These are phyloP conservation scores for Coemansia sp. DNA, from an alignment of 192 early-diverging fungal species.

Conservation along the genomic window DNA sequence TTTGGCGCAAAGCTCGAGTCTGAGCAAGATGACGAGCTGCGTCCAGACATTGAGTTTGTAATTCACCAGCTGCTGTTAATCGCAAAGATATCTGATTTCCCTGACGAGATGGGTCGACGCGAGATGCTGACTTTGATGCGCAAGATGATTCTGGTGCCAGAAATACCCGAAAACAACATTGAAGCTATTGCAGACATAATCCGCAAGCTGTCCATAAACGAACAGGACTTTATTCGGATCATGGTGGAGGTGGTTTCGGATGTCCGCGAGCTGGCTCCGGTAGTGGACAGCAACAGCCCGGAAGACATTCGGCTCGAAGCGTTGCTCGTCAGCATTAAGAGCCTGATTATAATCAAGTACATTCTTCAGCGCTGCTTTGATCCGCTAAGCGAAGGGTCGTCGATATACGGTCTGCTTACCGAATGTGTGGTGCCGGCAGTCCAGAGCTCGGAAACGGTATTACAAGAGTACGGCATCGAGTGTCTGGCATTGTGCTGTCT, in stretches of 20 bases:
- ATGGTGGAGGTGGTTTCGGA: constrained; percentile 81
- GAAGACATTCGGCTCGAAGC: constrained; percentile 48
- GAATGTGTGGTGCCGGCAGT: constrained; percentile 72
- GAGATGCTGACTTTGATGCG: constrained; percentile 74
- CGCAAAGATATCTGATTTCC: constrained; percentile 74
- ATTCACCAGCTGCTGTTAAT: constrained; percentile 68
- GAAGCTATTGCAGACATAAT: constrained; percentile 75
- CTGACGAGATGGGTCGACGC: constrained; percentile 85
- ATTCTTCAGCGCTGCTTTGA: constrained; percentile 68
- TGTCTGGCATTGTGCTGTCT: constrained; percentile 79
- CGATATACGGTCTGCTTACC: constrained; percentile 71
- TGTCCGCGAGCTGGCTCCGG: constrained; percentile 58
- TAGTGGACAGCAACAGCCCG: constrained; percentile 25
- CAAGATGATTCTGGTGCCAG: constrained; percentile 71
- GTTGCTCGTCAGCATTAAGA: constrained; percentile 59
- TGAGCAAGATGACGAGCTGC: constrained; percentile 46
- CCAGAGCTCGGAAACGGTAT: constrained; percentile 60
- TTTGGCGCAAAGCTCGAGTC: constrained; percentile 45
- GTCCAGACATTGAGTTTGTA: constrained; percentile 50
- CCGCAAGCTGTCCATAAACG: constrained; percentile 70
- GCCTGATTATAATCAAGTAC: constrained; percentile 66
- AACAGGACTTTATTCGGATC: constrained; percentile 85
- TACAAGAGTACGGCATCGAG: constrained; percentile 77
- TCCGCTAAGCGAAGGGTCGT: constrained; percentile 66
- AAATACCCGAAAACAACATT: constrained; percentile 75